Conservation (phyloP, 345 rosid genomes). For the Dipteronia sinensis region DNA sequence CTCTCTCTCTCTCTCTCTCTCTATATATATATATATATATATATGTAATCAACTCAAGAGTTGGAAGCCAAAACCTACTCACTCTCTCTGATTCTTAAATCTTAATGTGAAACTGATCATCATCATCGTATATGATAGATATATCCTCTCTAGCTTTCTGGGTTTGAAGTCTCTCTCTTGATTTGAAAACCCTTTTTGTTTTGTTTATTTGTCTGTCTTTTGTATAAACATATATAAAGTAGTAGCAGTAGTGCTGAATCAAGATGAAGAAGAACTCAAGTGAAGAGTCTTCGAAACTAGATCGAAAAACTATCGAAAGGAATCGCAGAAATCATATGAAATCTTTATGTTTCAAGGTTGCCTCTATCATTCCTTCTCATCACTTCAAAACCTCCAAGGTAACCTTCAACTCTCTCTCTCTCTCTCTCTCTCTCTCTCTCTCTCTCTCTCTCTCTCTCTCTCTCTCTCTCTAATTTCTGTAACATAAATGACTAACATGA, state of each 20-base stretch:
- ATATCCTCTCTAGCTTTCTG: neutral
- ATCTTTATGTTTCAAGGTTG: slow-evolving; percentile 50
- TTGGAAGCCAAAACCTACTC: neutral
- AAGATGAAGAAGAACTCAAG: slow-evolving; percentile 30
- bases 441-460: neutral
- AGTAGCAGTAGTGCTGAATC: neutral
- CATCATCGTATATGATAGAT: neutral
- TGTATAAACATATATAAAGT: too few relatives aligned
- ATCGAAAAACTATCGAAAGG: slow-evolving; percentile 57
- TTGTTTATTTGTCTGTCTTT: too few relatives aligned
- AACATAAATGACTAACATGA: neutral
- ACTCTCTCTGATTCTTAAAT: neutral
- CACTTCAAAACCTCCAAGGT: slow-evolving; percentile 43
- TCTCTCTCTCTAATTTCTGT: neutral
- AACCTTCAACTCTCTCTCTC: neutral
- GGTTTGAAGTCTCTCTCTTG: neutral
- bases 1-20: neutral
- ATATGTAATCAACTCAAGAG: neutral
- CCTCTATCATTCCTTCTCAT: slow-evolving; percentile 46
- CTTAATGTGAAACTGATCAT: neutral
- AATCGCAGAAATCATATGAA: slow-evolving; percentile 67
- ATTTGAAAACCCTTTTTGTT: neutral
- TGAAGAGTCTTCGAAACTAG: slow-evolving; percentile 32
- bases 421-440: neutral
- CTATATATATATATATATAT: too few relatives aligned